Base-by-base conservation (phyloP, 345 rosid species). In the Aurinia saxatilis region DNA sequence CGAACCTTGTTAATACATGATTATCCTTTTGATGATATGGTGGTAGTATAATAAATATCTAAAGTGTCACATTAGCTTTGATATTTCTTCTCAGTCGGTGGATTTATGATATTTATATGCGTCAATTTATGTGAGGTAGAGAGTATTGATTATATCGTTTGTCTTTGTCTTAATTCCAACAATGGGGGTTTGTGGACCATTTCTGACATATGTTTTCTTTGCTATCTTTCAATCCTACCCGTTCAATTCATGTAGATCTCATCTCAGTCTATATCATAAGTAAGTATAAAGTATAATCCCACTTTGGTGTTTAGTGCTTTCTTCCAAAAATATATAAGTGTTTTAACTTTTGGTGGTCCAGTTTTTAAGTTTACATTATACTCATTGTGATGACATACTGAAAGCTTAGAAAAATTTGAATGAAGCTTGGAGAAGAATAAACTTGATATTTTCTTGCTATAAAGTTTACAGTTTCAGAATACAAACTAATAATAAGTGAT, bases 111-210 rank as follows among this genome's bases (percentile, higher is more conserved):
- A 12, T 12, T n/a, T 39, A 39, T 12, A 27, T 21, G 14, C 21
- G 64, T 57, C 58, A 19, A 57, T 14, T 47, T 57, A 5, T 29
- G 23, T 57, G 65, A 13, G 41, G 48, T 38, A n/a, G 25, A 21
- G 65, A 57, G 12, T 39, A 35, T 55, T 55, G 27, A 12, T 37
- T 25, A 17, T 19, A 45, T 65, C 15, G 33, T 29, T 52, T 64
- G 60, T 63, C 58, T 29, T 17, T 61, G 57, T 29, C 56, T 31
- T 33, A 40, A 27, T 15, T 41, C 37, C 25, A 37, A 56, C 48
- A 36, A 66, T 48, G 42, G 64, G 42, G 64, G 56, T 29, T 57
- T 23, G 35, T 57, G 72, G 72, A 67, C 72, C 72, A 58, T 58
- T 50, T 52, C 66, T 58, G 72, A 58, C 72, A 67, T 49, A 44